These are phyloP conservation scores for Globisporangium cystogenes DNA, from an alignment of 352 stramenopile species.

Conservation along the genomic window DNA sequence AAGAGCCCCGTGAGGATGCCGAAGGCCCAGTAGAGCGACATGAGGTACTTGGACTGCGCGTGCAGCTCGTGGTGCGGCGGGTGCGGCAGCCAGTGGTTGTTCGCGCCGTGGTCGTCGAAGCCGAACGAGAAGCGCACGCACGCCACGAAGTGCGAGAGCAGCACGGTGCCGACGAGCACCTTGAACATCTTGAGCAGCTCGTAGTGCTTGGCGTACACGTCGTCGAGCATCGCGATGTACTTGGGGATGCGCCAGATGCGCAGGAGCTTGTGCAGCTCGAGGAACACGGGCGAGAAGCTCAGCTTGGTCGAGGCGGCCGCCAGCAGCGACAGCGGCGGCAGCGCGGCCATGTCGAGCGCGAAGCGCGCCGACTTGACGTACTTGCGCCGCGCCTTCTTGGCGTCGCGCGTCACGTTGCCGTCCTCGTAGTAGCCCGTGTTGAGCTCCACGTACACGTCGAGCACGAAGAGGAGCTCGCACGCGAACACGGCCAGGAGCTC, in stretches of 20 bases:
- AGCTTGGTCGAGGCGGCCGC: background rate
- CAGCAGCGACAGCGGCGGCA: slow-evolving; percentile 40
- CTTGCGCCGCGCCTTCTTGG: slow-evolving; percentile 25
- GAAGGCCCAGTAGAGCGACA: slow-evolving; percentile 46
- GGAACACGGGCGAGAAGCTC: background rate
- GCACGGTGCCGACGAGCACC: slow-evolving; percentile 24
- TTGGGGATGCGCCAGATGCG: slow-evolving; percentile 32
- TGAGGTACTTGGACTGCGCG: slow-evolving; percentile 23
- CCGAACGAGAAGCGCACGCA: slow-evolving; percentile 40
- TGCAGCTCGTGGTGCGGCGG: slow-evolving; percentile 6
- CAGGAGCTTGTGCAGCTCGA: slow-evolving; percentile 53
- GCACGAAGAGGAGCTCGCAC: slow-evolving; percentile 36
- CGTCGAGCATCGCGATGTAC: slow-evolving; percentile 46
- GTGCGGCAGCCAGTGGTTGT: slow-evolving; percentile 20
- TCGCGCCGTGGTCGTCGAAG: slow-evolving; percentile 5
- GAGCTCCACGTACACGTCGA: slow-evolving; percentile 50
- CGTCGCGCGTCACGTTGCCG: slow-evolving; percentile 41
- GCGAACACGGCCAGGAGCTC: slow-evolving; percentile 35
- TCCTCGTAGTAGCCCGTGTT: slow-evolving; percentile 57
- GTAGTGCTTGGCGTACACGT: slow-evolving; percentile 51
- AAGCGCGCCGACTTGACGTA: slow-evolving; percentile 42
- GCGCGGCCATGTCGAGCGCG: slow-evolving; percentile 30
- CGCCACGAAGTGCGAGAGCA: slow-evolving; percentile 46
- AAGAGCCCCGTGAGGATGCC: slow-evolving; percentile 48
- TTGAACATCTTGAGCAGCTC: slow-evolving; percentile 44